Conservation (phyloP, 73 alveolate genomes). For the Uronychia setigera region DNA sequence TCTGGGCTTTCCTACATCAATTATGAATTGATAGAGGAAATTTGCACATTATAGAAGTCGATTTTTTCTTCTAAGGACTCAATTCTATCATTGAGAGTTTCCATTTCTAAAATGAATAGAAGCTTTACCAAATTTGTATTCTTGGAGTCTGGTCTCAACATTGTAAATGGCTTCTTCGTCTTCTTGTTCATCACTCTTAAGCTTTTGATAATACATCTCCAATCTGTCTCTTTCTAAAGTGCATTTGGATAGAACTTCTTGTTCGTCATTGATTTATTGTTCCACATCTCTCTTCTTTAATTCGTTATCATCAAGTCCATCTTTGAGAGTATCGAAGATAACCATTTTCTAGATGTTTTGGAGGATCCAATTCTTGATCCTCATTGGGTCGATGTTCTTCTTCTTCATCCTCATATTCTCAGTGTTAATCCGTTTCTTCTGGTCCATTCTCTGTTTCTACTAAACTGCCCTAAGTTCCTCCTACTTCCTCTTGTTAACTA, state of each 20-base stretch:
- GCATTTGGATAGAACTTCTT: slow-evolving; percentile 21
- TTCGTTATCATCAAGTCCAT: slow-evolving; percentile 17
- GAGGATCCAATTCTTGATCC: slow-evolving; percentile 10
- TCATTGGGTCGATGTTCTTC: not conserved
- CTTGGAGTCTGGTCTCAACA: not conserved
- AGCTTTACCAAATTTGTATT: slow-evolving; percentile 33
- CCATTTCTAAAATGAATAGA: slow-evolving; percentile 23
- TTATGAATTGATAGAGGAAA: slow-evolving; percentile 20
- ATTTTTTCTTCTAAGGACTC: slow-evolving; percentile 70
- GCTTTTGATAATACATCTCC: slow-evolving; percentile 23
- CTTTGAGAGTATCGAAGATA: slow-evolving; percentile 32
- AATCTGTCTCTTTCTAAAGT: slow-evolving; percentile 38
- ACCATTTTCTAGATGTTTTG: slow-evolving; percentile 24
- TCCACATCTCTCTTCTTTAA: slow-evolving; percentile 30
- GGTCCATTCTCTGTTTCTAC: slow-evolving; percentile 24
- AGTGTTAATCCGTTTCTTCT: slow-evolving; percentile 9
- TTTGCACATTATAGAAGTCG: slow-evolving; percentile 41
- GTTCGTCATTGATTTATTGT: slow-evolving; percentile 49
- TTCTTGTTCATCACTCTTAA: slow-evolving; percentile 32
- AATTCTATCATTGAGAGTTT: slow-evolving; percentile 34
- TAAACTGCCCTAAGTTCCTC: slow-evolving; percentile 63
- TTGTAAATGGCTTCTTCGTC: slow-evolving; percentile 11
- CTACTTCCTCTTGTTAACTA: slow-evolving; percentile 54
- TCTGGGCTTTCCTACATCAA: slow-evolving; percentile 31
- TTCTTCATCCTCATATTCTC: slow-evolving; percentile 17